phyloP scores from a whole-genome alignment of 345 rosid genomes.

The Triadica sebifera region DNA sequence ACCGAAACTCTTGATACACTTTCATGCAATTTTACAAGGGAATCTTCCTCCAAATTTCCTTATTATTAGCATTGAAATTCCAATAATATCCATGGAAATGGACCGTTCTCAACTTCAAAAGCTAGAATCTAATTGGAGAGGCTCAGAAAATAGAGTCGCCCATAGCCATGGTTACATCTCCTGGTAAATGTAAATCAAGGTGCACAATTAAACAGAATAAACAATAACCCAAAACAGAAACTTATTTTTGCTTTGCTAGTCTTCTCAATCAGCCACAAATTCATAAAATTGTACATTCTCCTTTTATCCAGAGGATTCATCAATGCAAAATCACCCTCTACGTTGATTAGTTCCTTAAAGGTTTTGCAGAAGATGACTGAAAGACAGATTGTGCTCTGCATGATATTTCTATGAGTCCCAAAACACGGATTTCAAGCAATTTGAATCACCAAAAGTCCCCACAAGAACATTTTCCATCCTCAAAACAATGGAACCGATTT shows the following conservation, averaged over 20 bases:
- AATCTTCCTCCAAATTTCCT: not conserved
- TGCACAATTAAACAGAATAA: not conserved
- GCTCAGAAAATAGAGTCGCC: not conserved
- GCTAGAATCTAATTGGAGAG: not conserved
- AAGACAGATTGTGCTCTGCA: not conserved
- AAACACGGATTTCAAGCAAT: not conserved
- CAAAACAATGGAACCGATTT: slow-evolving; percentile 77
- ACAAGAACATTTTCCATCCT: slow-evolving; percentile 81
- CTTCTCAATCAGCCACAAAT: slow-evolving; percentile 1
- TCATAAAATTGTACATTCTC: not conserved
- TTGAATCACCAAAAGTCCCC: slow-evolving; percentile 73
- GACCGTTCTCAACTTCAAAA: not conserved
- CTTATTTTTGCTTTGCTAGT: not conserved
- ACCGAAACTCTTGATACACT: not conserved
- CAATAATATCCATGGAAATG: not conserved
- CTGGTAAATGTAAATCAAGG: not conserved
- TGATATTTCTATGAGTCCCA: not conserved
- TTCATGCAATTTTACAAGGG: not conserved
- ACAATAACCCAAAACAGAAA: too few species aligned
- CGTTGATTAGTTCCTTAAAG: not conserved
- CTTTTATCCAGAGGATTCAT: not conserved
- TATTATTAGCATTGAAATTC: not conserved
- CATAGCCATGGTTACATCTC: not conserved
- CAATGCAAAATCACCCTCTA: not conserved
- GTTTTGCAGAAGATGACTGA: not conserved